These are phyloP conservation scores for Hemisphaericaspora xylanilytica DNA, from an alignment of 1,139 yeast species.

Conservation along the genomic window DNA sequence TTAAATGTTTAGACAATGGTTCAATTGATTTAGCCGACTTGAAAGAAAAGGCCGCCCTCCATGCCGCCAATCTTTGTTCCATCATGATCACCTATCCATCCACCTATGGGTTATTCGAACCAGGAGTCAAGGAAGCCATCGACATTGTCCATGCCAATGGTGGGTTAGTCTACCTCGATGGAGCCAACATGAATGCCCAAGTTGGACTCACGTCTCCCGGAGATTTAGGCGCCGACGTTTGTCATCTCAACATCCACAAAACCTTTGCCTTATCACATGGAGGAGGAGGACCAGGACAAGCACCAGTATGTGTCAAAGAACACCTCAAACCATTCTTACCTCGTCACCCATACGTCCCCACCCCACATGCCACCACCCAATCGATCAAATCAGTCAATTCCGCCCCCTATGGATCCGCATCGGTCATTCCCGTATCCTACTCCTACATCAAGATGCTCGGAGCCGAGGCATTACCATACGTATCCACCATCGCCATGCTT, in stretches of 20 bases:
- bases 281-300: slow-evolving; percentile 99
- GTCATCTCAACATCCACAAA: slow-evolving; percentile 94
- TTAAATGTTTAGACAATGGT: slow-evolving; percentile 82
- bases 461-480: slow-evolving; percentile 74
- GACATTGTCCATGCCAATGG: slow-evolving; percentile 81
- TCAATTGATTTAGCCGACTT: slow-evolving; percentile 81
- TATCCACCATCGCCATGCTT: slow-evolving; percentile 84
- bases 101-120: slow-evolving; percentile 94
- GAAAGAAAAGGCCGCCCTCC: slow-evolving; percentile 66
- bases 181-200: slow-evolving; percentile 99
- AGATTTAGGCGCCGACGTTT: slow-evolving; percentile 97
- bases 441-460: slow-evolving; percentile 95
- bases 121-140: slow-evolving; percentile 81
- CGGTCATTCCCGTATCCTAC: slow-evolving; percentile 90
- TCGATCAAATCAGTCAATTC: slow-evolving; percentile 81
- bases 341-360: slow-evolving; percentile 60
- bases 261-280: slow-evolving; percentile 98
- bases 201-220: slow-evolving; percentile 98
- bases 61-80: slow-evolving; percentile 74
- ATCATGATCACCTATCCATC: slow-evolving; percentile 97
- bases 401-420: slow-evolving; percentile 95
- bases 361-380: slow-evolving; percentile 52
- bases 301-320: slow-evolving; percentile 90
- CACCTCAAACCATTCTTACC: slow-evolving; percentile 87
- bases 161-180: slow-evolving; percentile 96